Percentiles rank a stretch among this genome's conserved stretches.
Conservation (phyloP, 352 stramenopile species). For the Pythium apleroticum region DNA sequence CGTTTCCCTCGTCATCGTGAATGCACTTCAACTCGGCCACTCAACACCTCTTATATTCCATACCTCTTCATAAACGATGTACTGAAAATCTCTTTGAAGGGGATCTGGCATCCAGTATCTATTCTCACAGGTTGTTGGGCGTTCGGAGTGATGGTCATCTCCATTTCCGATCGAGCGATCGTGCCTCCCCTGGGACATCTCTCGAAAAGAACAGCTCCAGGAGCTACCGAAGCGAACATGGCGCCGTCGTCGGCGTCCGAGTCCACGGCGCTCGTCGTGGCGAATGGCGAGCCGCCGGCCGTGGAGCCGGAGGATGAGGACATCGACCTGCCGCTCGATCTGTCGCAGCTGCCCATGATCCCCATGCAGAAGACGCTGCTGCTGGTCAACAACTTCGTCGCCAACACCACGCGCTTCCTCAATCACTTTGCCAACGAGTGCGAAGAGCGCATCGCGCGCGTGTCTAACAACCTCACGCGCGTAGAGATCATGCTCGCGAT, state of each 20-base stretch:
- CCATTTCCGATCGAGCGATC: slow-evolving; percentile 1
- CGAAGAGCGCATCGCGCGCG: slow-evolving; percentile 72
- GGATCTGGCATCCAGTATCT: slow-evolving; percentile 12
- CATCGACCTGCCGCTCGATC: slow-evolving; percentile 70
- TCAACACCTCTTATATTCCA: background rate
- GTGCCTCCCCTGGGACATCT: slow-evolving; percentile 12
- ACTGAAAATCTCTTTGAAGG: background rate
- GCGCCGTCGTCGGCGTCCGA: slow-evolving; percentile 15
- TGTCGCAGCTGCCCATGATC: slow-evolving; percentile 75
- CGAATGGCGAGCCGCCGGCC: slow-evolving; percentile 24
- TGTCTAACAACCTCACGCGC: slow-evolving; percentile 73
- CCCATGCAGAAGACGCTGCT: slow-evolving; percentile 76
- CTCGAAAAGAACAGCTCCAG: background rate
- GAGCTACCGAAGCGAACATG: slow-evolving; percentile 19
- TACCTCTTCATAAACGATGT: background rate
- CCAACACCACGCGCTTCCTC: slow-evolving; percentile 85
- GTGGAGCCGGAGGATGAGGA: slow-evolving; percentile 43
- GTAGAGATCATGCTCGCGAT: slow-evolving; percentile 85
- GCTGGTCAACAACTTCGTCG: slow-evolving; percentile 87
- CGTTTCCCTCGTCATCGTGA: background rate
- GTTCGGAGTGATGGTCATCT: slow-evolving; percentile 23
- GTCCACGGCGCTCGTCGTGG: slow-evolving; percentile 64
- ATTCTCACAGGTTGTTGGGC: slow-evolving; percentile 11
- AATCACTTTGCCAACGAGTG: slow-evolving; percentile 86
- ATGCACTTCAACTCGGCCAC: slow-evolving; percentile 20